Evolutionary conservation across 23 red algal species (phyloP), one percentile per base, ranked within the genome.

Genomic region (Gracilaria gracilis): DNA sequence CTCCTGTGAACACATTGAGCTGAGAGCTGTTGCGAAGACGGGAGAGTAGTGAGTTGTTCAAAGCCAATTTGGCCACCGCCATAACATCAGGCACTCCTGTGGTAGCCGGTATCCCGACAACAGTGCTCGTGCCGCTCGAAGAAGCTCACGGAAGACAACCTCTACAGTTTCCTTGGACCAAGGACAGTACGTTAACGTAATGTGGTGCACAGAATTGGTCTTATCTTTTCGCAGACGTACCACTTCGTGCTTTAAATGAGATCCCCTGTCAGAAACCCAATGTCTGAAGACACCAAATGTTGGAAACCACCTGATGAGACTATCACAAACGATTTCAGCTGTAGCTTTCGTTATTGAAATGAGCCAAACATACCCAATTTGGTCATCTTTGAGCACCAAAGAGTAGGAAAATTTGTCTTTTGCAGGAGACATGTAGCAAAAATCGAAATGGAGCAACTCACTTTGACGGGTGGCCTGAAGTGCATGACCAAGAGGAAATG

Each of bases 311-410:
- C 55, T 16, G 27, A 50, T 35, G 40, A 65, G 14, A 15, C 25
- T 27, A 25, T 66, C 49, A 7, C 59, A 50, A 35, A 75, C 72
- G 15, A 37, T 23, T n/a, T 24, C 39, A 1, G 73, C 70, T 33
- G 64, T 69, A 0, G 72, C 46, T 8, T 49, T 46, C 20, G 5
- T 49, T 9, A 4, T 65, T 6, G 86, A 73, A 13, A 34, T 42
- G 5, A 90, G 12, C 71, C 86, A 90, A 19, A 61, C 32, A 70
- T 81, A 90, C 4, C 58, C 49, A 17, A 33, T 72, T 8, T 59
- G 58, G 51, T 90, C 86, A 49, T 90, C 69, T 35, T 81, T 77
- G 4, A 90, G 4, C 31, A 90, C 74, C 2, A 90, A 73, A 0
- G 81, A 39, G 28, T 81, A 81, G 49, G 31, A 19, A 4, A 62